A percentile compares a stretch with the other conserved stretches of the same genome.
Evolutionary conservation across 73 alveolate species (phyloP).

Genomic region (Uronychia setigera): DNA sequence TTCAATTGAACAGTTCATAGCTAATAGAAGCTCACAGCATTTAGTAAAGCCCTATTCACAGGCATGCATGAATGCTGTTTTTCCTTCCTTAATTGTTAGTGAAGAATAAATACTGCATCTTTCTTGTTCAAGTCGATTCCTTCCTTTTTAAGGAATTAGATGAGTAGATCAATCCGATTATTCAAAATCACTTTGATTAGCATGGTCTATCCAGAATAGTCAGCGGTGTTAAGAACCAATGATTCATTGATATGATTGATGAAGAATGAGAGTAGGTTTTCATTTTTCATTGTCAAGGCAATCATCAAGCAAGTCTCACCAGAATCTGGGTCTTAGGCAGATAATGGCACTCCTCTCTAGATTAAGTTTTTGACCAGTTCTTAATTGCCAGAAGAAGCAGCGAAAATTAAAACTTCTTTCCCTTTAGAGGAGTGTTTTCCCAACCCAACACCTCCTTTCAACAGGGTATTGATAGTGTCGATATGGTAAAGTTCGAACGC

Average conservation of each 20-base stretch:
- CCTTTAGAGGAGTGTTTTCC: background rate
- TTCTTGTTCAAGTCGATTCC: background rate
- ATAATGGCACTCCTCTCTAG: background rate
- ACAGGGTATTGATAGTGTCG: background rate
- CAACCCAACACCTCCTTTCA: slow-evolving; percentile 2
- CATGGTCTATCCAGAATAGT: background rate
- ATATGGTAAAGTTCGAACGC: background rate
- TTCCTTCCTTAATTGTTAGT: background rate
- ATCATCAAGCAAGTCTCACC: slow-evolving; percentile 6
- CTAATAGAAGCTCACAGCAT: background rate
- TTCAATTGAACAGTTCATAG: background rate
- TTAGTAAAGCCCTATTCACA: background rate
- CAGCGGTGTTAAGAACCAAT: background rate
- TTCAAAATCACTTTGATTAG: background rate
- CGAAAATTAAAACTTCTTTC: background rate
- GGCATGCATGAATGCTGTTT: slow-evolving; percentile 9
- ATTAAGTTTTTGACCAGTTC: background rate
- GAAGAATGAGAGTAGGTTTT: background rate
- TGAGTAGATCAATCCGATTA: background rate
- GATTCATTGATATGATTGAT: slow-evolving; percentile 7
- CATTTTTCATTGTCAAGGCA: background rate
- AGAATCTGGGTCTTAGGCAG: background rate
- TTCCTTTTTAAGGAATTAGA: background rate
- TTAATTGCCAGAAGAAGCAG: slow-evolving; percentile 6
- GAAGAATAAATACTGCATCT: background rate